Evolutionary conservation across 108 stramenopile genomes (phyloP).

Genomic region (Conticribra guillardii): DNA sequence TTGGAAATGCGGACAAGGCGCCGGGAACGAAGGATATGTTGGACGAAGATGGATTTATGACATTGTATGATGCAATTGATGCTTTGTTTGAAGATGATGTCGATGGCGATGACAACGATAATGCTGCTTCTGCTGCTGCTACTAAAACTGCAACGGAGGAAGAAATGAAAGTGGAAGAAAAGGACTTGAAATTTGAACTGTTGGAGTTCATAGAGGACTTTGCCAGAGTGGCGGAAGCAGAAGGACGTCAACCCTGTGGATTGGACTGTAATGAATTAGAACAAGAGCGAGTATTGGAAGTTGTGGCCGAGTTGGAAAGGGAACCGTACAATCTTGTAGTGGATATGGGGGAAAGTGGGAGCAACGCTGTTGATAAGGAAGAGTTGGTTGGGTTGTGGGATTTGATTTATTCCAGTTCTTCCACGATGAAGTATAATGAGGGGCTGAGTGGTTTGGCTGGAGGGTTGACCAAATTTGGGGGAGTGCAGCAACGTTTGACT

Average conservation of each 20-base stretch:
- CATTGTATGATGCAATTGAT: conserved; percentile 72
- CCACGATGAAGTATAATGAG: conserved; percentile 86
- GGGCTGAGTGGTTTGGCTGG: conserved; percentile 83
- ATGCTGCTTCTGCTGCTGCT: not conserved
- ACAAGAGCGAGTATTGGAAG: conserved; percentile 63
- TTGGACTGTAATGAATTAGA: conserved; percentile 70
- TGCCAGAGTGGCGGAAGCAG: conserved; percentile 43
- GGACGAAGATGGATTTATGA: conserved; percentile 60
- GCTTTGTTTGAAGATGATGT: conserved; percentile 78
- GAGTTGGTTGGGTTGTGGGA: conserved; percentile 81
- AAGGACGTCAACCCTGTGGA: conserved; percentile 69
- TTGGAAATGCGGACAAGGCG: conserved; percentile 47
- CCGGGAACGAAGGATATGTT: conserved; percentile 53
- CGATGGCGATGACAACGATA: conserved; percentile 31
- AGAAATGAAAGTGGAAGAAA: conserved; percentile 2
- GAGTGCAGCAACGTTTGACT: conserved; percentile 61
- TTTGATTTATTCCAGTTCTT: conserved; percentile 78
- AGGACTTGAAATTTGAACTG: conserved; percentile 48
- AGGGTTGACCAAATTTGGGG: conserved; percentile 77
- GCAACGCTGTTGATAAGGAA: conserved; percentile 26
- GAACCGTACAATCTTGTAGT: conserved; percentile 57
- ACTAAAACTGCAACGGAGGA: not conserved
- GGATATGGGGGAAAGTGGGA: not conserved
- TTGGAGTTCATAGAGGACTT: conserved; percentile 52
- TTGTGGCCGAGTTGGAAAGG: conserved; percentile 62